These are phyloP conservation scores for Dichomitus squalens DNA, from an alignment of 1,284 basidiomycete genomes.

Conservation along the genomic window DNA sequence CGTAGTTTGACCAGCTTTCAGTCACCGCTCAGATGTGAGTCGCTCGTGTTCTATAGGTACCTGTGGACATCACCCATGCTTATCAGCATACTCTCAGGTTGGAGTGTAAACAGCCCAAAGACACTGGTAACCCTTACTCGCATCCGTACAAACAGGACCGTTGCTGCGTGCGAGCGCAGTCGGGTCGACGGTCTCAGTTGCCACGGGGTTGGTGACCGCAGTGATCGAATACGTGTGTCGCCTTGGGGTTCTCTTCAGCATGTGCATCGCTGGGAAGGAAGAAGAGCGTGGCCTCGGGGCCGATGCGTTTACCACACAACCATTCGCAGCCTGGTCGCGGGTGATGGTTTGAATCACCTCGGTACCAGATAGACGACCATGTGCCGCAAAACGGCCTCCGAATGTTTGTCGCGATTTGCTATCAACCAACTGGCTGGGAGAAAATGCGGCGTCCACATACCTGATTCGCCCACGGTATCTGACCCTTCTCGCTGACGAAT, in stretches of 20 bases:
- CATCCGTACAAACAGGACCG: slow-evolving; percentile 34
- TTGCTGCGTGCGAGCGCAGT: slow-evolving; percentile 38
- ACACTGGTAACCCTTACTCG: slow-evolving; percentile 35
- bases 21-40: too few relatives aligned
- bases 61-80: too few relatives aligned
- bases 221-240: slow-evolving; percentile 45
- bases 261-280: slow-evolving; percentile 47
- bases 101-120: too few relatives aligned
- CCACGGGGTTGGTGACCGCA: slow-evolving; percentile 26
- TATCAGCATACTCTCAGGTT: too few relatives aligned
- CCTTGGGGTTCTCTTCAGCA: slow-evolving; percentile 31
- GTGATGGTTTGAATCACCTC: slow-evolving; percentile 43
- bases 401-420: too few relatives aligned
- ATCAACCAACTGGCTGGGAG: too few relatives aligned
- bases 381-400: slow-evolving; percentile 59
- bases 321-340: slow-evolving; percentile 43
- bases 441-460: slow-evolving; percentile 8
- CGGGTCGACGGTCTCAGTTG: slow-evolving; percentile 32
- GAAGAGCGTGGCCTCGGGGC: slow-evolving; percentile 57
- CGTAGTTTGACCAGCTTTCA: too few relatives aligned
- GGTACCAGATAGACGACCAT: slow-evolving; percentile 47
- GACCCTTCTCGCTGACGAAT: slow-evolving; percentile 61
- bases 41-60: too few relatives aligned
- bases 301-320: slow-evolving; percentile 48
- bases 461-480: slow-evolving; percentile 71